Percentiles rank a stretch among this genome's conserved stretches.
Conservation (phyloP, 78 protist species). For the Ministeria vibrans region DNA sequence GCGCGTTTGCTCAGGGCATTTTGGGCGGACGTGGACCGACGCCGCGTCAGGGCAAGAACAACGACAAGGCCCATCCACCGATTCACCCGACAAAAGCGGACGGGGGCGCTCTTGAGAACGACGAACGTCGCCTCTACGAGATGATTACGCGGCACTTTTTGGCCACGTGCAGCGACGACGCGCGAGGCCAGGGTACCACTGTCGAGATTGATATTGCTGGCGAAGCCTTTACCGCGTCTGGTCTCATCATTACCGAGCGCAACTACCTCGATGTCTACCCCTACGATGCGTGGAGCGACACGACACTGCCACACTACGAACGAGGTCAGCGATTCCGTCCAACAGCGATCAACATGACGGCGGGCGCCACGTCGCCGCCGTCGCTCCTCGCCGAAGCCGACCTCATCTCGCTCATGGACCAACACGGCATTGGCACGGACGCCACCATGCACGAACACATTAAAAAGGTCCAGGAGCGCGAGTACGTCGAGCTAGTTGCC, state of each 20-base stretch:
- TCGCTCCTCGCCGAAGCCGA: constrained; percentile 86
- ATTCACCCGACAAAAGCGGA: constrained; percentile 86
- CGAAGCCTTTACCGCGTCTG: constrained; percentile 59
- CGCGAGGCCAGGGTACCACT: constrained; percentile 76
- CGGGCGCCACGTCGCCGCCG: constrained; percentile 87
- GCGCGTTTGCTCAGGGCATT: constrained; percentile 52
- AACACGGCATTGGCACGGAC: constrained; percentile 93
- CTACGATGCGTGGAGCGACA: constrained; percentile 79
- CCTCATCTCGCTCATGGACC: constrained; percentile 92
- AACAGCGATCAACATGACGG: constrained; percentile 30
- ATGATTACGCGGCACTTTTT: constrained; percentile 87
- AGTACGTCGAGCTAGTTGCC: constrained; percentile 51
- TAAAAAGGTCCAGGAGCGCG: constrained; percentile 70
- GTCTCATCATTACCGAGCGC: constrained; percentile 55
- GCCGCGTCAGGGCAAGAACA: constrained; percentile 70
- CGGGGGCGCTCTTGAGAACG: not conserved
- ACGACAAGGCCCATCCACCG: constrained; percentile 98
- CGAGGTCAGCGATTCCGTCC: constrained; percentile 71
- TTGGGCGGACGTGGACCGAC: constrained; percentile 38
- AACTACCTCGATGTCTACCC: constrained; percentile 78
- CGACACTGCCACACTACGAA: constrained; percentile 61
- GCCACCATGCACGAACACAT: constrained; percentile 98
- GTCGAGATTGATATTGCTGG: constrained; percentile 55
- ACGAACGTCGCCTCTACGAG: constrained; percentile 68
- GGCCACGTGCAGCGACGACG: constrained; percentile 90